Evolutionary conservation across 2,329 filamentous ascomycete genomes (phyloP), one percentile per base, ranked within the genome.

Genomic region (Trichoderma aggressivum): DNA sequence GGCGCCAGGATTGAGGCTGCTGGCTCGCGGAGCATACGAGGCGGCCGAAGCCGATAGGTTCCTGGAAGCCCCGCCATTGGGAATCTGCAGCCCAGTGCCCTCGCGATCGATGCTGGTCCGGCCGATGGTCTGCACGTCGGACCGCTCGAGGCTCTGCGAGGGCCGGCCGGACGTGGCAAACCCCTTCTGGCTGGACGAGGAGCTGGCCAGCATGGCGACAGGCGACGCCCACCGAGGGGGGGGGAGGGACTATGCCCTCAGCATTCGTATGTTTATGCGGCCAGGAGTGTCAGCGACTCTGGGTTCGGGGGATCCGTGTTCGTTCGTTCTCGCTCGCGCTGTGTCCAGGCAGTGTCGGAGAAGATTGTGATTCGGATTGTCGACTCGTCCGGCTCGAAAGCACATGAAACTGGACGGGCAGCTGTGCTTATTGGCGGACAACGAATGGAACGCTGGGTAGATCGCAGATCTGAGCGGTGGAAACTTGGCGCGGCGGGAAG

Each of bases 1-100:
- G 70, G 89, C 86, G 43, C 90, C 89, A 16, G 92, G 89, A 73
- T 90, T 91, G 77, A 94, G 86, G 62, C 92, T 93, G 74, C 89
- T 86, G 67, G 87, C 89, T 67, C 92, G 89, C 21, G 90, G 88
- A 62, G 86, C 89, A 79, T 89, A 92, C 70, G 89, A 90, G 76
- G 89, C 85, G 77, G 80, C 82, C 3, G 87, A 87, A 36, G 85
- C 82, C 32, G 87, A 84, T 18, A 86, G 76, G 73, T 84, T 86
- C 72, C 88, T 85, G 60, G 76, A 73, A 55, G 78, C 75, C 60
- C 78, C 78, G 74, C 83, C 83, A 80, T 84, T 86, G 73, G 82
- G 75, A 76, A 84, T 85, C 74, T 88, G 87, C 50, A 89, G 83
- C 53, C 79, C 80, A 32, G 75, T 78, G 72, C 82, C 84, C 80